These are phyloP conservation scores for Phytophthora ohioensis DNA, from an alignment of 352 stramenopile genomes.

Conservation along the genomic window DNA sequence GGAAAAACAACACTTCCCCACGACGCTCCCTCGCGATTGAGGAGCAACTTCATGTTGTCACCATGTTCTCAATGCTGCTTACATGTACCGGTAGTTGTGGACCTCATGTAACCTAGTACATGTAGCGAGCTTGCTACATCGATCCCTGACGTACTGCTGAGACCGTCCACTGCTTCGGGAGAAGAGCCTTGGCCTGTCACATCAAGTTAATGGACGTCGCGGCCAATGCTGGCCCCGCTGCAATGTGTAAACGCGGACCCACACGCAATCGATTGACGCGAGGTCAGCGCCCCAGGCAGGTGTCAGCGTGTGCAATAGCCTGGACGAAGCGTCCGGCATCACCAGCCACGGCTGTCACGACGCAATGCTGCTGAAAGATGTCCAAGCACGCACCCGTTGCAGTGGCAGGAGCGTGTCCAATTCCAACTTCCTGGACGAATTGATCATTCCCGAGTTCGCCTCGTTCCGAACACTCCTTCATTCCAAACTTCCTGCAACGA, in stretches of 20 bases:
- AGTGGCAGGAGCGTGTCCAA: no score
- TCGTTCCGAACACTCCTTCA: constrained; percentile 14
- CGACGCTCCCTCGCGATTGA: constrained; percentile 5
- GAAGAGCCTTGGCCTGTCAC: constrained; percentile 7
- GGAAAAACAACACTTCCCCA: constrained; percentile 17
- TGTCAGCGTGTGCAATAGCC: constrained; percentile 25
- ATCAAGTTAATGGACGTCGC: background rate
- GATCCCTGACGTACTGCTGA: background rate
- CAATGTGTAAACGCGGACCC: constrained; percentile 26
- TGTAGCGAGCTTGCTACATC: no score
- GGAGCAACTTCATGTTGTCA: background rate
- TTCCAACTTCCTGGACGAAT: background rate
- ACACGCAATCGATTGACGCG: constrained; percentile 26
- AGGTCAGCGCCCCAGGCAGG: constrained; percentile 16
- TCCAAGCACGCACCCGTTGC: background rate
- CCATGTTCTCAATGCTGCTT: no score
- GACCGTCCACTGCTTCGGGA: background rate
- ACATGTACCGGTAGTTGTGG: no score
- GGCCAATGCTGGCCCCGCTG: background rate
- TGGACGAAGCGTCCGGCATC: constrained; percentile 16
- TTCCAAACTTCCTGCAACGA: constrained; percentile 11
- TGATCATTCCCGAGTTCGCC: constrained; percentile 33
- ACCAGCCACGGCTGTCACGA: constrained; percentile 10
- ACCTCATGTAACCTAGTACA: no score
- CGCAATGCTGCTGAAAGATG: no score